These are phyloP conservation scores for Coemansia sp. DNA, from an alignment of 192 early-diverging fungal genomes.

Conservation along the genomic window DNA sequence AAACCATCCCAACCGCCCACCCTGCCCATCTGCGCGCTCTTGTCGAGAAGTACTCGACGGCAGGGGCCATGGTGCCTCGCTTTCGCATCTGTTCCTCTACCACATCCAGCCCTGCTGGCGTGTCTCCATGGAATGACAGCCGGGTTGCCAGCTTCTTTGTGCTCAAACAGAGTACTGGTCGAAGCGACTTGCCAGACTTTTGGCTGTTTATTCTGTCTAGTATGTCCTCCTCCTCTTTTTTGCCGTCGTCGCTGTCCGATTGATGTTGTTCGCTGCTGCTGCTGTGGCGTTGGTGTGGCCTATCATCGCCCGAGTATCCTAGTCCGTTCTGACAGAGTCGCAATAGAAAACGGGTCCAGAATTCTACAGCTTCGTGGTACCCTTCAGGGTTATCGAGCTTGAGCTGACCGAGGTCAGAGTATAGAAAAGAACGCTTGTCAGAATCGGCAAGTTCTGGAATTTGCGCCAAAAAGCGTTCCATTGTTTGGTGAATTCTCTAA, in stretches of 20 bases:
- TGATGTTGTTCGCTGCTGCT: neutral
- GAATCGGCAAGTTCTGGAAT: conserved; percentile 25
- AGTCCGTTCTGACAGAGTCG: conserved; percentile 20
- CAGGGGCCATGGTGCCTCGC: conserved; percentile 4
- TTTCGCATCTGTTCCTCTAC: conserved; percentile 20
- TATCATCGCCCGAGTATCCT: neutral
- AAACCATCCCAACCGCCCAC: conserved; percentile 9
- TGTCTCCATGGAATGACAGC: conserved; percentile 38
- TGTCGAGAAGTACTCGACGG: conserved; percentile 16
- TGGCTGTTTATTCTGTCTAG: conserved; percentile 7
- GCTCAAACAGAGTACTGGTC: conserved; percentile 31
- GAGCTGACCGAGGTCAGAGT: conserved; percentile 38
- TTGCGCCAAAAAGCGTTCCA: conserved; percentile 17
- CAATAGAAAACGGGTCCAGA: conserved; percentile 32
- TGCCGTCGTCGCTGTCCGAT: neutral
- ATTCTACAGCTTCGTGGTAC: conserved; percentile 28
- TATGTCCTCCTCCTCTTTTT: neutral
- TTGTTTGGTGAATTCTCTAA: neutral
- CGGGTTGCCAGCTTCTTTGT: conserved; percentile 12
- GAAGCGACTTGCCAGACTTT: neutral
- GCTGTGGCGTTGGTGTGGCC: neutral
- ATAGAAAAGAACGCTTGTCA: conserved; percentile 51
- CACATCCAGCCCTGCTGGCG: conserved; percentile 32
- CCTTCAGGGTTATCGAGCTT: conserved; percentile 46
- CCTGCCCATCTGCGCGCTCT: conserved; percentile 20